These are phyloP conservation scores for Linum lewisii DNA, from an alignment of 345 rosid genomes.

Conservation along the genomic window DNA sequence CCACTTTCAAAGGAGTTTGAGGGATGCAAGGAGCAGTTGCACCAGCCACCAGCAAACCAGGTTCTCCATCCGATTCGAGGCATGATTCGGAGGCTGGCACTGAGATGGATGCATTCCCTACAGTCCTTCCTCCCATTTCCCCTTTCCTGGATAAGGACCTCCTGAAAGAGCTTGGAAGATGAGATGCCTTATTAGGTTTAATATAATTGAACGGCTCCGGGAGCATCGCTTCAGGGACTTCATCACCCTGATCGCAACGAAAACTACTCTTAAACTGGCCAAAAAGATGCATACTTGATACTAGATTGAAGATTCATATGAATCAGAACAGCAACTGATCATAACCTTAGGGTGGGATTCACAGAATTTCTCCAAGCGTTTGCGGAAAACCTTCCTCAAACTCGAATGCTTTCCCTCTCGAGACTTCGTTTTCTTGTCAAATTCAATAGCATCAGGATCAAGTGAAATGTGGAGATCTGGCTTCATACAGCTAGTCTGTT, in stretches of 20 bases:
- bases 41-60: slow-evolving; percentile 7
- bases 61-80: slow-evolving; percentile 15
- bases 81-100: slow-evolving; percentile 10
- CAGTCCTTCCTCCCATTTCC: slow-evolving; percentile 3
- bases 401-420: slow-evolving; percentile 30
- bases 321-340: neutral
- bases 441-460: slow-evolving; percentile 36
- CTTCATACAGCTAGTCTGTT: slow-evolving; percentile 61
- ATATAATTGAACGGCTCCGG: slow-evolving; percentile 55
- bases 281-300: neutral
- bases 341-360: slow-evolving; percentile 65
- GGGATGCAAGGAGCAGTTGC: slow-evolving; percentile 7
- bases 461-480: slow-evolving; percentile 67
- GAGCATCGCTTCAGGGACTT: slow-evolving; percentile 60
- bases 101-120: neutral
- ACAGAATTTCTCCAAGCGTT: slow-evolving; percentile 43
- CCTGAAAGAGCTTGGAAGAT: slow-evolving; percentile 29
- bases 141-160: slow-evolving; percentile 34
- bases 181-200: slow-evolving; percentile 30
- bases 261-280: neutral
- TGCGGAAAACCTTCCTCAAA: slow-evolving; percentile 51
- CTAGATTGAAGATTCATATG: neutral
- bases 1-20: slow-evolving; percentile 30
- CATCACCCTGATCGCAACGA: slow-evolving; percentile 45
- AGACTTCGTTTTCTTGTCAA: slow-evolving; percentile 23